phyloP scores from a whole-genome alignment of 2,329 filamentous ascomycete genomes.

The Acephala macrosclerotiorum region DNA sequence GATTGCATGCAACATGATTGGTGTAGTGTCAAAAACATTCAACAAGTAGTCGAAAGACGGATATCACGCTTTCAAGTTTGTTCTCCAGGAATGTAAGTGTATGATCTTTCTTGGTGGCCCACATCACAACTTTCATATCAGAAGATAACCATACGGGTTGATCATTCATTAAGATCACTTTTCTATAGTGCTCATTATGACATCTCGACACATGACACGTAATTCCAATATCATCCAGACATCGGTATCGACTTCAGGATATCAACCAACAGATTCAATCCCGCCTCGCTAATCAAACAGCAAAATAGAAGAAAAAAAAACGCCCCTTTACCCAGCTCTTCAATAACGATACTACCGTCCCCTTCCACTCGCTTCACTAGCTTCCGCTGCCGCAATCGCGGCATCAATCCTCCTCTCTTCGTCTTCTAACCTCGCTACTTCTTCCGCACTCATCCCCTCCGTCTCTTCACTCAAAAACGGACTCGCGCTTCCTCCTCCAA shows the following conservation, averaged over 20 bases:
- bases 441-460: constrained; percentile 38
- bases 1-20: too few relatives aligned
- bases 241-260: not conserved
- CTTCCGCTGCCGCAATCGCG: constrained; percentile 40
- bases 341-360: constrained; percentile 3
- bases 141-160: not conserved
- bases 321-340: not conserved
- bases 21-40: too few relatives aligned
- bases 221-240: constrained; percentile 6
- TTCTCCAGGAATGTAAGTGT: too few relatives aligned
- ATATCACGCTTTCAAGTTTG: too few relatives aligned
- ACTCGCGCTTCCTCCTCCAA: constrained; percentile 12
- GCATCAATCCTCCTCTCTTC: constrained; percentile 43
- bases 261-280: not conserved
- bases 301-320: not conserved
- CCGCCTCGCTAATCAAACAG: constrained; percentile 22
- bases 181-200: constrained; percentile 18
- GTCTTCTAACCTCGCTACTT: constrained; percentile 39
- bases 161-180: constrained; percentile 4
- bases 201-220: constrained; percentile 16
- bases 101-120: not conserved
- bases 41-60: too few relatives aligned
- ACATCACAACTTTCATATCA: not conserved
- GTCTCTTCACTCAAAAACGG: constrained; percentile 32
- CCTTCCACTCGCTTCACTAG: constrained; percentile 17